Conservation (phyloP, 2,329 filamentous ascomycete genomes). For the Diaporthe vaccinii region DNA sequence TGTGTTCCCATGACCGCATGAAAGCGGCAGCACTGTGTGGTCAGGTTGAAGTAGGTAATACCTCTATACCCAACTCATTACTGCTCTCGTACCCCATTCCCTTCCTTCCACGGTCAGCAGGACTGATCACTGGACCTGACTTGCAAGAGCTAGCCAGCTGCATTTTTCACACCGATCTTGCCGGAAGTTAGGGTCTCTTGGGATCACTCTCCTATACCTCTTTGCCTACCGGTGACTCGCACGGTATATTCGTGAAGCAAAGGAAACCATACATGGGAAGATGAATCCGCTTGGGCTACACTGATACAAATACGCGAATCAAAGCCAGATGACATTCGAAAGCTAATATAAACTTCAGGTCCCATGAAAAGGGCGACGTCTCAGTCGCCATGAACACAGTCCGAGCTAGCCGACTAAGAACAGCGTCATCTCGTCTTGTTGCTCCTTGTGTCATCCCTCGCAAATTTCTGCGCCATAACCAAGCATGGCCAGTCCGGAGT, state of each 20-base stretch:
- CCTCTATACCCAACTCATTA: neutral
- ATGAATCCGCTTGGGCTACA: neutral
- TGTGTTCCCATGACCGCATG: neutral
- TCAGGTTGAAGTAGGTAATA: conserved; percentile 16
- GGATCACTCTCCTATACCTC: neutral
- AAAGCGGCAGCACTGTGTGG: conserved; percentile 6
- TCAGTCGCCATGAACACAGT: conserved; percentile 15
- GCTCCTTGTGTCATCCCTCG: neutral
- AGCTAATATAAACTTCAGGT: conserved; percentile 14
- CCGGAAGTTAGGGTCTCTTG: neutral
- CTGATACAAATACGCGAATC: neutral
- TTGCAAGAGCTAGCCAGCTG: neutral
- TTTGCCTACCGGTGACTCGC: neutral
- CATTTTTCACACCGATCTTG: neutral
- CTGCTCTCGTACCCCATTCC: too few species aligned
- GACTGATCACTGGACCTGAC: neutral
- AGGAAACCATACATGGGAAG: neutral
- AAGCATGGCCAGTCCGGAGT: neutral
- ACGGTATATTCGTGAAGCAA: neutral
- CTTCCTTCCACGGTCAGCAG: neutral
- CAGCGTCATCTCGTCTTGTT: neutral
- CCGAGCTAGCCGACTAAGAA: conserved; percentile 16
- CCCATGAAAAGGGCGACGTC: neutral
- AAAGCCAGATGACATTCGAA: neutral
- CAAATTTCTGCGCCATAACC: neutral